Evolutionary conservation across 2,329 filamentous ascomycete species (phyloP).

Genomic region (Ceratocystis diversiconidia): DNA sequence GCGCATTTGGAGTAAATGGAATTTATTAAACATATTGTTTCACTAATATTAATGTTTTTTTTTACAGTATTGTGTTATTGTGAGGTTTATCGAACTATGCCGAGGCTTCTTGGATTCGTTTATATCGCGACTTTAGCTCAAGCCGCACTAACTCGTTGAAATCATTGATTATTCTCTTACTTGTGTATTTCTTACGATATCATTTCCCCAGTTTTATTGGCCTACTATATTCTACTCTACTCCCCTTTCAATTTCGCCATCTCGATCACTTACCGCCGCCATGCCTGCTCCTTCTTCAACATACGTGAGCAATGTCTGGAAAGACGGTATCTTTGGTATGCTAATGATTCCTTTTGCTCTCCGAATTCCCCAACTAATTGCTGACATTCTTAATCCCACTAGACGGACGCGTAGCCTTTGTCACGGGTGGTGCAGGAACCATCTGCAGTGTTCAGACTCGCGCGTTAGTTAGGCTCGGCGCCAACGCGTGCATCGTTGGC

Average conservation of each 20-base stretch:
- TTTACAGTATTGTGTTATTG: no score
- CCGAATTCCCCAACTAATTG: neutral
- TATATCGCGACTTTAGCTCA: no score
- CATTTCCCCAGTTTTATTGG: no score
- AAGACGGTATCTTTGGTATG: constrained; percentile 72
- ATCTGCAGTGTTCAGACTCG: constrained; percentile 92
- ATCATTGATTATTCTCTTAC: no score
- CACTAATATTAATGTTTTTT: no score
- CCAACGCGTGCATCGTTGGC: constrained; percentile 86
- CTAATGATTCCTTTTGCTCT: constrained; percentile 3
- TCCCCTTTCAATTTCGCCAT: neutral
- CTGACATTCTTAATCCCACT: neutral
- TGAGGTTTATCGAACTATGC: no score
- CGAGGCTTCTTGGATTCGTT: no score
- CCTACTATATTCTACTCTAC: neutral
- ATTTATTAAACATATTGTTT: no score
- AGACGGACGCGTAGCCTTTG: constrained; percentile 85
- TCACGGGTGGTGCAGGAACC: constrained; percentile 82
- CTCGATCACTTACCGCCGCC: neutral
- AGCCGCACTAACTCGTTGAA: no score
- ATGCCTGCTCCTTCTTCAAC: constrained; percentile 60
- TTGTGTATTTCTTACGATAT: no score
- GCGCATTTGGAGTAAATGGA: no score
- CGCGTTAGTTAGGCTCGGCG: constrained; percentile 79
- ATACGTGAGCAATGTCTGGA: constrained; percentile 74